Evolutionary conservation across 306 rosid genomes (phyloP).

Genomic region (Abrus precatorius): DNA sequence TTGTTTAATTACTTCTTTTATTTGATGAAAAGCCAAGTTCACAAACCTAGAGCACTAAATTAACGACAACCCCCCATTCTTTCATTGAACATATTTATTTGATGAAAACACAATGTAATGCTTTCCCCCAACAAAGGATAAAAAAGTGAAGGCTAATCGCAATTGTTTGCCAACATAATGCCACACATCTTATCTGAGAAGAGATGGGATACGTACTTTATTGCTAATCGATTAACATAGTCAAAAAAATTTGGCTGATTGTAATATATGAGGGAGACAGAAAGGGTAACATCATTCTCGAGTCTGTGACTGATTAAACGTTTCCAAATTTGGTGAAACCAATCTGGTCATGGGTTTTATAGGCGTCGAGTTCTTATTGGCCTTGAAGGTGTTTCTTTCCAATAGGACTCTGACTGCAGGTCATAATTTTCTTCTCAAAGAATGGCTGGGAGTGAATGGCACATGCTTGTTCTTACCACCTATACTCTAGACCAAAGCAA

Average conservation of each 20-base stretch:
- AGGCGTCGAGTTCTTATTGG: conserved; percentile 60
- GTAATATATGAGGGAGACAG: conserved; percentile 52
- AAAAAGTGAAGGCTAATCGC: conserved; percentile 22
- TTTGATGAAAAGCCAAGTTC: conserved; percentile 12
- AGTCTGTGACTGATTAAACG: conserved; percentile 36
- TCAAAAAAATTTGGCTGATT: conserved; percentile 43
- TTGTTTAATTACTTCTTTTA: neutral
- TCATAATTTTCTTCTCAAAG: conserved; percentile 27
- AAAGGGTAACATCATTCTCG: conserved; percentile 22
- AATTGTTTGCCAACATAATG: conserved; percentile 40
- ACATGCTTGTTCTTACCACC: conserved; percentile 26
- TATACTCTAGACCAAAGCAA: conserved; percentile 24
- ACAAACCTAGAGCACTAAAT: conserved; percentile 19
- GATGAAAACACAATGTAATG: conserved; percentile 16
- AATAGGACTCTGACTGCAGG: neutral
- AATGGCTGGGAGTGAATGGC: conserved; percentile 40
- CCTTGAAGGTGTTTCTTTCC: conserved; percentile 25
- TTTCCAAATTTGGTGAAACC: conserved; percentile 60
- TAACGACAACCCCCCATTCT: neutral
- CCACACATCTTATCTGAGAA: conserved; percentile 45
- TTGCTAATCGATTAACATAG: conserved; percentile 29
- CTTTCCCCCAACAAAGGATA: conserved; percentile 50
- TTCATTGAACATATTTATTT: conserved; percentile 17
- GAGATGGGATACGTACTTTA: conserved; percentile 10
- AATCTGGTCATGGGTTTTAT: conserved; percentile 29